These are phyloP conservation scores for Penicillium palitans DNA, from an alignment of 2,329 filamentous ascomycete species.

Conservation along the genomic window DNA sequence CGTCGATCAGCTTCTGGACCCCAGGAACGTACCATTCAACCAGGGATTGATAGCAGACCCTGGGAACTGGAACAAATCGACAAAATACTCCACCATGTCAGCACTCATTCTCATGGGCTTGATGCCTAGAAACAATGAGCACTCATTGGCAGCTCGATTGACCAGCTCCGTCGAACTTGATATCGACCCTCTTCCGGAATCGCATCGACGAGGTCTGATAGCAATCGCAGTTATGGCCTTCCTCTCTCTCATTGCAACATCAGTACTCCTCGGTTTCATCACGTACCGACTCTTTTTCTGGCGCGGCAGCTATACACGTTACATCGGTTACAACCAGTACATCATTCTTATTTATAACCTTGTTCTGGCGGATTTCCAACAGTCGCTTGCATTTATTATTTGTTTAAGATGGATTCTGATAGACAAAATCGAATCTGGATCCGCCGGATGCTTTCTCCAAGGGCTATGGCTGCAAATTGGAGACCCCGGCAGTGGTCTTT, in stretches of 20 bases:
- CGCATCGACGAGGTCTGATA: constrained; percentile 46
- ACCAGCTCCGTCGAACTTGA: constrained; percentile 19
- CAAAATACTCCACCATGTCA: constrained; percentile 12
- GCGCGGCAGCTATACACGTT: constrained; percentile 49
- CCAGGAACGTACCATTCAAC: background rate
- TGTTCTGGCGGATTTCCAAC: constrained; percentile 54
- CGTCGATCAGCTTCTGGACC: background rate
- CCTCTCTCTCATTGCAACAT: constrained; percentile 49
- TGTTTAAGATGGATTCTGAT: constrained; percentile 50
- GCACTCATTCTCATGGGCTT: constrained; percentile 17
- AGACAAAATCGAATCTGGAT: constrained; percentile 47
- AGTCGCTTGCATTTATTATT: constrained; percentile 53
- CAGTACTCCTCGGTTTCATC: constrained; percentile 49
- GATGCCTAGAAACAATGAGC: constrained; percentile 16
- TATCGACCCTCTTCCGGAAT: constrained; percentile 38
- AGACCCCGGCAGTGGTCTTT: constrained; percentile 54
- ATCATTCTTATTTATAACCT: constrained; percentile 57
- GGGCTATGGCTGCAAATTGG: constrained; percentile 55
- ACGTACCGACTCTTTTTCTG: constrained; percentile 55
- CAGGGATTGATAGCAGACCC: background rate
- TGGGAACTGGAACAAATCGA: background rate
- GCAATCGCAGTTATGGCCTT: constrained; percentile 50
- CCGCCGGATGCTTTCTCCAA: constrained; percentile 51
- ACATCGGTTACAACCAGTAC: constrained; percentile 57
- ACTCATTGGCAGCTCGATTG: constrained; percentile 25